A percentile compares a stretch with the other conserved stretches of the same genome.
Evolutionary conservation across 2,329 filamentous ascomycete genomes (phyloP).

Genomic region (Calycina herbarum): DNA sequence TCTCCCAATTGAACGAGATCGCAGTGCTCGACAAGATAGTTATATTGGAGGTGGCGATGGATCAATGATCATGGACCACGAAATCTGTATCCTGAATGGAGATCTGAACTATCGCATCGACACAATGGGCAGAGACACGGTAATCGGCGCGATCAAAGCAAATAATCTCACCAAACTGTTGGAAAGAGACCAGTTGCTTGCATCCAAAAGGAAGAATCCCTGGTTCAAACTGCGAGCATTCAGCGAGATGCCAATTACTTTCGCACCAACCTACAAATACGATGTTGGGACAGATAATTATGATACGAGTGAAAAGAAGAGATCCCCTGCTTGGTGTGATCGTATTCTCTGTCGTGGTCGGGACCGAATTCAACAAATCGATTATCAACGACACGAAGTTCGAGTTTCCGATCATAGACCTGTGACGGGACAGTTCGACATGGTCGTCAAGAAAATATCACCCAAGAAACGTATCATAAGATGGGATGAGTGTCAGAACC

Average conservation of each 20-base stretch:
- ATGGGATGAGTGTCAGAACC: conserved; percentile 73
- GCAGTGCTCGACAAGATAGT: conserved; percentile 68
- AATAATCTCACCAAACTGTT: conserved; percentile 83
- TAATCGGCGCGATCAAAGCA: conserved; percentile 79
- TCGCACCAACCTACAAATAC: conserved; percentile 97
- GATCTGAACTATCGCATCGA: conserved; percentile 99
- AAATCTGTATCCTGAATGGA: conserved; percentile 94
- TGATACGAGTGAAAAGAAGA: conserved; percentile 91
- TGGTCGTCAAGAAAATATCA: conserved; percentile 81
- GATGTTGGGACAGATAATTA: conserved; percentile 94
- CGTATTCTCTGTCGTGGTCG: conserved; percentile 81
- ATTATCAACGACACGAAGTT: conserved; percentile 88
- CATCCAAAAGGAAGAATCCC: conserved; percentile 85
- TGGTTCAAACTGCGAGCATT: conserved; percentile 87
- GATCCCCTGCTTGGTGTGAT: conserved; percentile 96
- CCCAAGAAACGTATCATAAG: conserved; percentile 62
- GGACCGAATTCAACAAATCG: conserved; percentile 80
- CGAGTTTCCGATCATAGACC: conserved; percentile 90
- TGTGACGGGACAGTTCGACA: conserved; percentile 80
- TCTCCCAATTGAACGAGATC: conserved; percentile 71
- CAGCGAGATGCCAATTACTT: conserved; percentile 85
- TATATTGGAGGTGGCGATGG: conserved; percentile 94
- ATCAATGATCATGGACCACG: conserved; percentile 91
- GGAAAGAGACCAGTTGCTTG: conserved; percentile 88
- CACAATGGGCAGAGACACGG: conserved; percentile 90